Base-by-base conservation (phyloP, 768 basidiomycete genomes). In the Mycena belliarum region DNA sequence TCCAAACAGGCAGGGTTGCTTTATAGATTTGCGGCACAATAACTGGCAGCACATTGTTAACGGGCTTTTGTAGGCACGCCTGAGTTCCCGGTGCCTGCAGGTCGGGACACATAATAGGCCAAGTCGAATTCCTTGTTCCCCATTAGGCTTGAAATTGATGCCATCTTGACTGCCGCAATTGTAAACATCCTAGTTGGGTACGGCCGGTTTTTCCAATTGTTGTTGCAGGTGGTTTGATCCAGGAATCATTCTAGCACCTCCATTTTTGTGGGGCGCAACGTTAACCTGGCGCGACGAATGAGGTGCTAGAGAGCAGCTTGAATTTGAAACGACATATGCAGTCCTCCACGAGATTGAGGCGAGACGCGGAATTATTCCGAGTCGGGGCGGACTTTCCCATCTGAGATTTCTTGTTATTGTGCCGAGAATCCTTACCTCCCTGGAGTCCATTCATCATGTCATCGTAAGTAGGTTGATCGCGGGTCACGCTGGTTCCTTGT, bases 11-110 rank as follows among this genome's bases (percentile, higher is more conserved):
- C 26, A 14, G 23, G 11, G 6, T 11, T 49, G 52, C 43, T 59
- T 59, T 59, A 59, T 59, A 53, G 46, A 21, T 33, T 25, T 49
- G 20, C 28, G 23, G 42, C 42, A 59, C 57, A 59, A 59, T 59
- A 59, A 28, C 46, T 23, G n/a, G 4, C 23, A 25, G 15, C 6
- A 53, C 33, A 49, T 53, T 59, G 57, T 49, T 20, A 43, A 25
- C 10, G 21, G 20, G n/a, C 40, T 59, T 52, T 59, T 59, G 57
- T 53, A 25, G 57, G 29, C 41, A 2, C 14, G 28, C 18, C 25
- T 20, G 18, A 38, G 52, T 15, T 21, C 29, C 45, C 40, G 45
- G 45, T 52, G 57, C 45, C 57, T 52, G 50, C 45, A 21, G 45
- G 23, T 32, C 20, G 44, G 29, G 3, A 45, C 11, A 52, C 45